Evolutionary conservation across 2,329 filamentous ascomycete species (phyloP).

Genomic region (Alternaria solani): DNA sequence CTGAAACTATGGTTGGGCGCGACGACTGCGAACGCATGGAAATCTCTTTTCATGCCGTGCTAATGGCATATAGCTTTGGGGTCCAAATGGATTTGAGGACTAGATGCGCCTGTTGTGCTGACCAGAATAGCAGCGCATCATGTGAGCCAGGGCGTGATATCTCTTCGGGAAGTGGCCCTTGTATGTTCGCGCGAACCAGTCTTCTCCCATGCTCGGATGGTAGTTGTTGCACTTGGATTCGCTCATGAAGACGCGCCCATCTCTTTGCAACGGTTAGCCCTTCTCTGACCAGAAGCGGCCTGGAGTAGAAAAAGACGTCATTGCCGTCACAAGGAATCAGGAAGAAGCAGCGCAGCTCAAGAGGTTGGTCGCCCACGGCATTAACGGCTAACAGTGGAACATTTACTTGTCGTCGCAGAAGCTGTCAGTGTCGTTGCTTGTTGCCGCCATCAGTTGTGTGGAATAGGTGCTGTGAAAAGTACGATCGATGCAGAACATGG

Average conservation of each 20-base stretch:
- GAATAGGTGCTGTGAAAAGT: background rate
- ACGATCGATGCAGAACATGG: background rate
- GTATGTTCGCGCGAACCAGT: background rate
- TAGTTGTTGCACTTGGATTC: background rate
- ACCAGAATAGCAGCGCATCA: background rate
- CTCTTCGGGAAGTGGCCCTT: background rate
- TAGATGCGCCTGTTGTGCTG: background rate
- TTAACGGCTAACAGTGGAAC: background rate
- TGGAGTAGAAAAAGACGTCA: background rate
- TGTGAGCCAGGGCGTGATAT: background rate
- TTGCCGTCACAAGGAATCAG: background rate
- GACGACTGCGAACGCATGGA: background rate
- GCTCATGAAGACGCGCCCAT: background rate
- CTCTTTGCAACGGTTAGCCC: background rate
- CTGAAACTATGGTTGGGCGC: conserved; percentile 14
- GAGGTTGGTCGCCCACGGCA: background rate
- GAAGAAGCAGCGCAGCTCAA: background rate
- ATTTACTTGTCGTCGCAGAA: background rate
- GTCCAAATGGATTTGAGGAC: background rate
- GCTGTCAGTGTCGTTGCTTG: background rate
- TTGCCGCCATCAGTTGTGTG: background rate
- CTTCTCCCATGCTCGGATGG: background rate
- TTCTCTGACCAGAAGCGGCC: background rate
- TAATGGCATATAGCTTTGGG: background rate
- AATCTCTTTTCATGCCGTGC: background rate